phyloP scores from a whole-genome alignment of 1,284 basidiomycete species.

The Ganoderma multipileum region DNA sequence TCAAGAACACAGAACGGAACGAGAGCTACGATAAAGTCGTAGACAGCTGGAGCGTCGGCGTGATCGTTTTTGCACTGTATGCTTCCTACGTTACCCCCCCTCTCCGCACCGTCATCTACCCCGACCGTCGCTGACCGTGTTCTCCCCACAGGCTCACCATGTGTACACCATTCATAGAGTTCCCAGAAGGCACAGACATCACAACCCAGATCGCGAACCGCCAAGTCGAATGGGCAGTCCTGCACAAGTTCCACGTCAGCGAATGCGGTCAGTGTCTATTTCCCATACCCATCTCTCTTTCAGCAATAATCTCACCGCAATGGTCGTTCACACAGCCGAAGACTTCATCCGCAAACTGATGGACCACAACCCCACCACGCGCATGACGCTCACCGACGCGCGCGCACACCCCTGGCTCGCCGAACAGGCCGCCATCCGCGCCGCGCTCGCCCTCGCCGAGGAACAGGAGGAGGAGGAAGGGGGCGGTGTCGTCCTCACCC shows the following conservation, averaged over 20 bases:
- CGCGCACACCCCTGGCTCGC: conserved; percentile 72
- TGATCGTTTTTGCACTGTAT: conserved; percentile 14
- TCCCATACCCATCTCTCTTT: too few species aligned
- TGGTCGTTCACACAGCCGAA: conserved; percentile 9
- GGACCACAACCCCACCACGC: conserved; percentile 55
- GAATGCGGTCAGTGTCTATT: conserved; percentile 7
- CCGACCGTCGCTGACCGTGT: neutral
- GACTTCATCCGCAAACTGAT: conserved; percentile 59
- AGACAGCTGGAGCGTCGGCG: conserved; percentile 19
- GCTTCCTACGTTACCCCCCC: neutral
- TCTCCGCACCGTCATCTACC: neutral
- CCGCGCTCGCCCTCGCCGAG: neutral
- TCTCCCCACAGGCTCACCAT: conserved; percentile 65
- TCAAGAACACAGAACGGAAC: neutral
- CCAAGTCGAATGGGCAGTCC: conserved; percentile 64
- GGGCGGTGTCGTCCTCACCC: neutral
- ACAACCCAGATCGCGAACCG: conserved; percentile 60
- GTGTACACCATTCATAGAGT: conserved; percentile 72
- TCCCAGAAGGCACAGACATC: conserved; percentile 59
- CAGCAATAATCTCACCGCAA: neutral
- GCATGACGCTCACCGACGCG: conserved; percentile 67
- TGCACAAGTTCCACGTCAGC: conserved; percentile 41
- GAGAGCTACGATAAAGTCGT: conserved; percentile 13
- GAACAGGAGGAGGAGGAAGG: neutral
- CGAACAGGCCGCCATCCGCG: neutral